Evolutionary conservation across 2,329 filamentous ascomycete genomes (phyloP), one percentile per base, ranked within the genome.

Genomic region (Pseudocercospora eumusae): DNA sequence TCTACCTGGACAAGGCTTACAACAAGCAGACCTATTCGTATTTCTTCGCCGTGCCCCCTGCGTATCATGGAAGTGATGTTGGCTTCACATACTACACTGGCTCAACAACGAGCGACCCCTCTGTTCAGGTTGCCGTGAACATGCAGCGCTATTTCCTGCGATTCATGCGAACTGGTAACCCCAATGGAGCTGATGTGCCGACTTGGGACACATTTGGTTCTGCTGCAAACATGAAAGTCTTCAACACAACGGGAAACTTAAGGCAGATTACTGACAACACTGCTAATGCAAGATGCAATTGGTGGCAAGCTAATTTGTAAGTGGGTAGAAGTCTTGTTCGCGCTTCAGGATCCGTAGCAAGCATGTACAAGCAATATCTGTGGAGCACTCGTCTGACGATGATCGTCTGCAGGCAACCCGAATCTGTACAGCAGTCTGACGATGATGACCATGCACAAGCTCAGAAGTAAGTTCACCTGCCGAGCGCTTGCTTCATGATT

Each of bases 61-160:
- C 77, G 4, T 74, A 84, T 27, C 84, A 87, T 68, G 82, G 80
- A 18, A 70, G 78, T 55, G 84, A 86, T 65, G 66, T 84, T 4
- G 63, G 77, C 0, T 85, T 83, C 67, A 83, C 81, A 0, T 85
- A 81, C 73, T 86, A 79, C 74, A 79, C 81, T 54, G 68, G 68
- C 15, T 18, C 42, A 9, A 45, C 42, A 8, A 20, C 42, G n/a
- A 45, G 13, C 21, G 42, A 45, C 20, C n/a, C 42, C 21, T 20
- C 42, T 20, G 52, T 54, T 25, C 23, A 56, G 18, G 21, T 80
- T 9, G 80, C 79, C 0, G 64, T 78, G 40, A 76, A 77, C 28
- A 66, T 81, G 68, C 80, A 81, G 67, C 72, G 80, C 13, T 81
- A 79, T 64, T 78, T 81, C 57, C 76, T 76, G 6, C 74, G 71